Evolutionary conservation across 2,329 filamentous ascomycete genomes (phyloP), one percentile per base, ranked within the genome.

Genomic region (Venturia pyrina): DNA sequence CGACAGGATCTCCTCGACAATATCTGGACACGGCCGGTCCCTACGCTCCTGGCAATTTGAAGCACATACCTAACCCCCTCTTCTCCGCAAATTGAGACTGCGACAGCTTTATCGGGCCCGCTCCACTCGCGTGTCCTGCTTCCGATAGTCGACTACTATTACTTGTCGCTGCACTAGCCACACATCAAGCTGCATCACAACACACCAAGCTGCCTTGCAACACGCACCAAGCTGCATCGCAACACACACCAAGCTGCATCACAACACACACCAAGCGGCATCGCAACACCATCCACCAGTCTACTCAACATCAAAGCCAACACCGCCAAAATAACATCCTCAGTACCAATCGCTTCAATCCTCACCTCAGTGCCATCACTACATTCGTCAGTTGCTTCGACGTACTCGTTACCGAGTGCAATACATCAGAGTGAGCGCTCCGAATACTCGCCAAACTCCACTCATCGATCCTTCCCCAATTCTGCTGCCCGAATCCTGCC

Each of bases 291-390:
- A n/a, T n/a, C n/a, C n/a, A n/a, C n/a, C n/a, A n/a, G n/a, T n/a
- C n/a, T n/a, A n/a, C n/a, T n/a, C n/a, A n/a, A n/a, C n/a, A n/a
- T n/a, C n/a, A n/a, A n/a, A n/a, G n/a, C n/a, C n/a, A n/a, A 37
- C 53, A 2, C 70, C 72, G 72, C 71, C 73, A 75, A 72, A 68
- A 74, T 74, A 72, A 68, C 67, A 62, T 68, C 70, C 66, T 69
- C 69, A 64, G 67, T 69, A 60, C 68, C 69, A 44, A 65, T 71
- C 69, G 70, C 69, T 66, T 70, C 71, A 50, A 71, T 71, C 69
- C 71, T 73, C 67, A 69, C 67, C 57, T 68, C 71, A 5, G 46
- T 43, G 4, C 62, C 48, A 34, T 68, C 68, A 68, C 46, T 44
- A 19, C 6, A 40, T 7, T 46, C 53, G 19, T 24, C 69, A 67